These are phyloP conservation scores for Aspergillus sp. DNA, from an alignment of 2,329 filamentous ascomycete genomes.

Conservation along the genomic window DNA sequence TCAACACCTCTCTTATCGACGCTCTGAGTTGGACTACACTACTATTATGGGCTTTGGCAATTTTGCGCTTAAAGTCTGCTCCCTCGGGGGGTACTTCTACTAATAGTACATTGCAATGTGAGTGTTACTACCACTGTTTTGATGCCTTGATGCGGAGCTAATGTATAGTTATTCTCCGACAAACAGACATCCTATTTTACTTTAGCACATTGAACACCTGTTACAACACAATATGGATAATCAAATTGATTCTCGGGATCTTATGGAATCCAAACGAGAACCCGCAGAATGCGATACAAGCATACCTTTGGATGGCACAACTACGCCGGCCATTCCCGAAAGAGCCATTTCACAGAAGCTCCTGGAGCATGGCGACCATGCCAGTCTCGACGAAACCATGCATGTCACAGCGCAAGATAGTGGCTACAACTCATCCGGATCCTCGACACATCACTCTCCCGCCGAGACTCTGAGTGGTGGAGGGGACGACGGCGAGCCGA, in stretches of 20 bases:
- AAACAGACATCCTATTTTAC: not conserved
- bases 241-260: not conserved
- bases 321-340: not conserved
- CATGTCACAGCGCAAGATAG: constrained; percentile 24
- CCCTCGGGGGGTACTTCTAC: not conserved
- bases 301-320: not conserved
- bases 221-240: not conserved
- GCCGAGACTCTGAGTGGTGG: constrained; percentile 27
- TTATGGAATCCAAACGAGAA: not conserved
- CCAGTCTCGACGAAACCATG: constrained; percentile 18
- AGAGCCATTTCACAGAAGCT: not conserved
- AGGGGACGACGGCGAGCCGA: constrained; percentile 29
- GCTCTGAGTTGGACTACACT: not conserved
- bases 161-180: not conserved
- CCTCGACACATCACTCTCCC: constrained; percentile 30
- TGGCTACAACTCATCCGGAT: constrained; percentile 36
- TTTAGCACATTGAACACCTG: not conserved
- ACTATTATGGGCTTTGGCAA: not conserved
- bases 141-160: not conserved
- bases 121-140: not conserved
- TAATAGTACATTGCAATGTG: not conserved
- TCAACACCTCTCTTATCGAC: constrained; percentile 1
- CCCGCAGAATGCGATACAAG: not conserved
- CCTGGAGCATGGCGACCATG: constrained; percentile 9
- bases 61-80: not conserved